Percentiles rank a stretch among this genome's conserved stretches.
Evolutionary conservation across 768 basidiomycete genomes (phyloP).

Genomic region (Symmetrospora coprosmae): DNA sequence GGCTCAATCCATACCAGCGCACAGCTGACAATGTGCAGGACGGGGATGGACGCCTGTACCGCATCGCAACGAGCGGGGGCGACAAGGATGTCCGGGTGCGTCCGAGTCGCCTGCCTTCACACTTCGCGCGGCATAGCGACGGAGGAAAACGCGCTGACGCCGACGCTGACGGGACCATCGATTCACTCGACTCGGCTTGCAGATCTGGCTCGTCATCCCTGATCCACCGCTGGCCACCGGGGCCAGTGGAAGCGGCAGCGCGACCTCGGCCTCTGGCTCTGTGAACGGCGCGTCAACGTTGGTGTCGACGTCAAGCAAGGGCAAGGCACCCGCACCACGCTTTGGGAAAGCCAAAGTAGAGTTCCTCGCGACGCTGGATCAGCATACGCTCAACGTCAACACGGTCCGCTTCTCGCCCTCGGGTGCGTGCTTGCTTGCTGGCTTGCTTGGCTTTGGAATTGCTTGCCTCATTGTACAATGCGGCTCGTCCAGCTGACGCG

Average conservation of each 20-base stretch:
- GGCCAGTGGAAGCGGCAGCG: background rate
- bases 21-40: slow-evolving; percentile 25
- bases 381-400: slow-evolving; percentile 89
- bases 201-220: slow-evolving; percentile 72
- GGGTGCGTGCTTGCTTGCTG: slow-evolving; percentile 43
- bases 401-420: slow-evolving; percentile 92
- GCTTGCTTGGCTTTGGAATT: too few species aligned
- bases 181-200: background rate
- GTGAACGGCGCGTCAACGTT: background rate
- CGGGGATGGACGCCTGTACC: slow-evolving; percentile 49
- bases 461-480: too few species aligned
- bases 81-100: slow-evolving; percentile 92
- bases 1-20: slow-evolving; percentile 32
- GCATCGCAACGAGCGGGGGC: slow-evolving; percentile 85
- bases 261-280: background rate
- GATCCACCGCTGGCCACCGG: background rate
- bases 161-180: background rate
- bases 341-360: slow-evolving; percentile 67
- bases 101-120: too few species aligned
- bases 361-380: slow-evolving; percentile 80
- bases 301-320: background rate
- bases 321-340: background rate
- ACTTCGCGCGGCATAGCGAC: too few species aligned
- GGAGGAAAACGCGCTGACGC: too few species aligned
- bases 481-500: slow-evolving; percentile 14